Evolutionary conservation across 208 protist species (phyloP).

Genomic region (Strigomonas galati): DNA sequence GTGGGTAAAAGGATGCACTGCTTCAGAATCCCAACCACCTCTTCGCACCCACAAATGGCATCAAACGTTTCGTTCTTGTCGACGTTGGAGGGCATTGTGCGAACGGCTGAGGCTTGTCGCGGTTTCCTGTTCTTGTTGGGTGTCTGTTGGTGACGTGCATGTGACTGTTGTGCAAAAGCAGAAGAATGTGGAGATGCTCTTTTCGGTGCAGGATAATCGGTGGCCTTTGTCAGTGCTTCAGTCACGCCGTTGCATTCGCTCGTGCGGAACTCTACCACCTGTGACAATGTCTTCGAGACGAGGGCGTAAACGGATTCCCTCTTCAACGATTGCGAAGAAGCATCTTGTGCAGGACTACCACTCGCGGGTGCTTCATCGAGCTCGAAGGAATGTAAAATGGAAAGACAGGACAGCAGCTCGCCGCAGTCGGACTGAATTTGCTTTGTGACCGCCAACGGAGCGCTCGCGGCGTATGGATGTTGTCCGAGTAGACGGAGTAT

Average conservation of each 20-base stretch:
- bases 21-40: slow-evolving; percentile 94
- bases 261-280: slow-evolving; percentile 3
- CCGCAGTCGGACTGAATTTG: slow-evolving; percentile 19
- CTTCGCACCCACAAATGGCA: slow-evolving; percentile 92
- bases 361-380: background rate
- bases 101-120: too few species aligned
- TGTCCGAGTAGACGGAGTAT: slow-evolving; percentile 14
- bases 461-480: slow-evolving; percentile 9
- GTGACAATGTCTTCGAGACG: background rate
- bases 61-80: background rate
- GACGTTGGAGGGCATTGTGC: too few species aligned
- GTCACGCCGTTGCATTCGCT: background rate
- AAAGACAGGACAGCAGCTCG: slow-evolving; percentile 31
- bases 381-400: slow-evolving; percentile 34
- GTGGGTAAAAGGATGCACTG: slow-evolving; percentile 97
- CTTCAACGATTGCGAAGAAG: background rate
- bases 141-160: too few species aligned
- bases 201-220: too few species aligned
- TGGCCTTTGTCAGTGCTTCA: too few species aligned
- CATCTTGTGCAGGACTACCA: too few species aligned
- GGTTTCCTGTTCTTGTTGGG: slow-evolving; percentile 1
- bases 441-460: background rate
- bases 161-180: too few species aligned
- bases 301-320: background rate
- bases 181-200: too few species aligned